Evolutionary conservation across 2,329 filamentous ascomycete genomes (phyloP).

Genomic region (Nakataea oryzae): DNA sequence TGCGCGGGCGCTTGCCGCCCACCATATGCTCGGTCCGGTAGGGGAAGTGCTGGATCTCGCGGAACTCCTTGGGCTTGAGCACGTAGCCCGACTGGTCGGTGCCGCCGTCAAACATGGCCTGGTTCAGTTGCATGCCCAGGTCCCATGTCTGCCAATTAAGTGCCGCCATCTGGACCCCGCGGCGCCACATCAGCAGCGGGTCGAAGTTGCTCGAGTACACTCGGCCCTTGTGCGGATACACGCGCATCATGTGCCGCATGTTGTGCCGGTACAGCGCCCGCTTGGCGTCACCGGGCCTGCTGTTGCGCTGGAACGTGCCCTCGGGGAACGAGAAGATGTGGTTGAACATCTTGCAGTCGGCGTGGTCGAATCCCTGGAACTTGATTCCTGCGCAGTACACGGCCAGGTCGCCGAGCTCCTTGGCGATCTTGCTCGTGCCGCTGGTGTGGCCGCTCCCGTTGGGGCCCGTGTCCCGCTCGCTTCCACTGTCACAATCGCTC

Average conservation of each 20-base stretch:
- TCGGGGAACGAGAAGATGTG: conserved; percentile 96
- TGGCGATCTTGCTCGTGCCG: conserved; percentile 75
- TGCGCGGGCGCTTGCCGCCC: conserved; percentile 61
- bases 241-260: conserved; percentile 80
- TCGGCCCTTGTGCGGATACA: conserved; percentile 78
- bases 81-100: conserved; percentile 85
- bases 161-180: conserved; percentile 94
- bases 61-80: conserved; percentile 79
- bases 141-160: conserved; percentile 99
- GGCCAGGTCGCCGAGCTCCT: conserved; percentile 72
- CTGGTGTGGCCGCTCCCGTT: conserved; percentile 24
- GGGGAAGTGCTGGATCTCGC: conserved; percentile 54
- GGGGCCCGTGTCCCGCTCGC: conserved; percentile 36
- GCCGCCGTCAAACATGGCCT: conserved; percentile 92
- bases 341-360: conserved; percentile 78
- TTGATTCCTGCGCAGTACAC: conserved; percentile 69
- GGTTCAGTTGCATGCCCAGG: conserved; percentile 88
- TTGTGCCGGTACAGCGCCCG: conserved; percentile 80
- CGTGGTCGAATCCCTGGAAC: conserved; percentile 67
- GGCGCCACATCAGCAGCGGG: conserved; percentile 85
- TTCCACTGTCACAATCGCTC: conserved; percentile 70
- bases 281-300: conserved; percentile 65
- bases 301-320: conserved; percentile 73
- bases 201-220: conserved; percentile 90
- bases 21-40: conserved; percentile 33